These are phyloP conservation scores for Penicillium mononematosum DNA, from an alignment of 495 filamentous ascomycete species.

Conservation along the genomic window DNA sequence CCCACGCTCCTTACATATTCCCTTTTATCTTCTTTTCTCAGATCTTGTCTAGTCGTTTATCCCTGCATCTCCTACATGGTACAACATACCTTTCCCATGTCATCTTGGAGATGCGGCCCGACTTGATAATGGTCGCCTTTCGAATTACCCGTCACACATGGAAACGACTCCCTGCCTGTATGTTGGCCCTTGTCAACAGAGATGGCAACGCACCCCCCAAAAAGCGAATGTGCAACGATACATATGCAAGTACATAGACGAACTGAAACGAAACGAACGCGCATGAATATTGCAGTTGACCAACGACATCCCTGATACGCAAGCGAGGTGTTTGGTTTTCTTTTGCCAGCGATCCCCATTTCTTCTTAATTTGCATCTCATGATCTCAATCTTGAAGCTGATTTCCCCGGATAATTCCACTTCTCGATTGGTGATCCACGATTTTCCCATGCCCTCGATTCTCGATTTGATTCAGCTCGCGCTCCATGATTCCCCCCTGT, in stretches of 20 bases:
- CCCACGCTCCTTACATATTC: constrained; percentile 23
- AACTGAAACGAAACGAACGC: constrained; percentile 34
- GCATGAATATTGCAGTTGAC: constrained; percentile 28
- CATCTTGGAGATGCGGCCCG: not conserved
- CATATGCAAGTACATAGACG: constrained; percentile 33
- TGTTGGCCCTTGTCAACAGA: not conserved
- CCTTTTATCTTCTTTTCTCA: constrained; percentile 20
- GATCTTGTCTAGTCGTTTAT: constrained; percentile 15
- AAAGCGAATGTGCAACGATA: constrained; percentile 32
- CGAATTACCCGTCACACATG: constrained; percentile 10
- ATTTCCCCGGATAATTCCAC: not conserved
- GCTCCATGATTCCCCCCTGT: constrained; percentile 11
- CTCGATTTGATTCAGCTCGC: constrained; percentile 10
- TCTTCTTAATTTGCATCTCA: constrained; percentile 18
- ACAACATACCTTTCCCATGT: not conserved
- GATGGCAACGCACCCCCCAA: constrained; percentile 12
- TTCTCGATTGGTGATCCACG: not conserved
- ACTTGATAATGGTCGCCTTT: constrained; percentile 7
- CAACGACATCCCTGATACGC: constrained; percentile 30
- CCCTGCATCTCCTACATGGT: not conserved
- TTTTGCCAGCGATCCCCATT: constrained; percentile 21
- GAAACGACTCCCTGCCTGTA: constrained; percentile 15
- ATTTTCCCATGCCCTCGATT: constrained; percentile 8
- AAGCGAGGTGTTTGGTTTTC: constrained; percentile 36
- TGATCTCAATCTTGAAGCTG: constrained; percentile 11